These are phyloP conservation scores for Backusella psychrophila DNA, from an alignment of 192 early-diverging fungal species.

Conservation along the genomic window DNA sequence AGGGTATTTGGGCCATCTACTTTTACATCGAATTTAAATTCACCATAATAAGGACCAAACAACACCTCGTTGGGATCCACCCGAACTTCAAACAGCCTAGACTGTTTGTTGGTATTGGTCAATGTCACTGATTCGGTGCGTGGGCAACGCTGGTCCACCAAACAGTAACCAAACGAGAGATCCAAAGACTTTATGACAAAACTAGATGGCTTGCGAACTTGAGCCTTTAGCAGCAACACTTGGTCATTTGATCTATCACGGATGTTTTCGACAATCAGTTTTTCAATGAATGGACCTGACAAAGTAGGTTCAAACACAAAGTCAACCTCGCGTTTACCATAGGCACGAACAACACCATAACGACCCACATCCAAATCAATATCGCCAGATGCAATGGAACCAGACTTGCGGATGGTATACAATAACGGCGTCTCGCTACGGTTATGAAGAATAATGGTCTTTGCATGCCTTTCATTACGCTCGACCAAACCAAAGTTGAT, in stretches of 20 bases:
- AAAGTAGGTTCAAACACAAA: conserved; percentile 93
- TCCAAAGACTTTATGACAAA: conserved; percentile 76
- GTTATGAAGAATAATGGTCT: conserved; percentile 88
- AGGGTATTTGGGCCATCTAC: conserved; percentile 55
- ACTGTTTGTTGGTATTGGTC: conserved; percentile 81
- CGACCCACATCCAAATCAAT: conserved; percentile 75
- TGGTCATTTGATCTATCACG: conserved; percentile 82
- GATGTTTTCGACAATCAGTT: conserved; percentile 85
- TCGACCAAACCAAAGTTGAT: conserved; percentile 96
- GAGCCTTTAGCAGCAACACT: conserved; percentile 82
- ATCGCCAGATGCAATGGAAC: conserved; percentile 92
- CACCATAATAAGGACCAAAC: conserved; percentile 53
- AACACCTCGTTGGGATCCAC: conserved; percentile 69
- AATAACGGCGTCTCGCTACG: conserved; percentile 86
- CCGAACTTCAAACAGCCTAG: conserved; percentile 74
- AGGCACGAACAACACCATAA: conserved; percentile 86
- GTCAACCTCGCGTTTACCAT: conserved; percentile 88
- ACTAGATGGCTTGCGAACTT: conserved; percentile 82
- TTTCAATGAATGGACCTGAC: conserved; percentile 85
- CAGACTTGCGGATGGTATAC: conserved; percentile 92
- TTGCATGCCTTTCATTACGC: conserved; percentile 80
- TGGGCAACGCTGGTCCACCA: conserved; percentile 50
- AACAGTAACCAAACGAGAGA: conserved; percentile 77
- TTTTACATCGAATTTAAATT: conserved; percentile 63
- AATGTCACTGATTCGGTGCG: conserved; percentile 65